Percentiles rank a stretch among this genome's conserved stretches.
phyloP scores from a whole-genome alignment of 169 alveolate species.

The Fabrea salina region DNA sequence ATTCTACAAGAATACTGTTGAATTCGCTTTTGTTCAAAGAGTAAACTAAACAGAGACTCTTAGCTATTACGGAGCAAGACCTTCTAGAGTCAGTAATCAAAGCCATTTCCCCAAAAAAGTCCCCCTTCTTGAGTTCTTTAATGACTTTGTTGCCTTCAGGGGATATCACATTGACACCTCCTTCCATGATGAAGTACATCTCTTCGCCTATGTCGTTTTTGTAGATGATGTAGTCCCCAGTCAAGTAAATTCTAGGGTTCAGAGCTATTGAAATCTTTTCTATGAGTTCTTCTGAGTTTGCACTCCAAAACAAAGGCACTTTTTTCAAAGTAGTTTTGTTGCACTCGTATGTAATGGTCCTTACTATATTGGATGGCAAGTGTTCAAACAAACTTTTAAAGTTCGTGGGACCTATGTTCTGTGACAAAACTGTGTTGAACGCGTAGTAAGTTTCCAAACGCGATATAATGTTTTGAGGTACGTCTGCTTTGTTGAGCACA shows the following conservation, averaged over 20 bases:
- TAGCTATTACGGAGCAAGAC: slow-evolving; percentile 46
- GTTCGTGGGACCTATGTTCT: not conserved
- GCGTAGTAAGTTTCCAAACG: slow-evolving; percentile 19
- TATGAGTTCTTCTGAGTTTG: slow-evolving; percentile 39
- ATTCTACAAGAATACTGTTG: slow-evolving; percentile 32
- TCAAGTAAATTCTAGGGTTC: slow-evolving; percentile 41
- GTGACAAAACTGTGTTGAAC: slow-evolving; percentile 14
- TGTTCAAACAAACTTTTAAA: not conserved
- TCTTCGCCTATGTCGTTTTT: slow-evolving; percentile 60
- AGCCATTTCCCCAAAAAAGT: slow-evolving; percentile 39
- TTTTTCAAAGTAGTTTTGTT: slow-evolving; percentile 33
- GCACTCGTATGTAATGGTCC: slow-evolving; percentile 33
- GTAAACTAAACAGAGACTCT: slow-evolving; percentile 40
- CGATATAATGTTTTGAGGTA: not conserved
- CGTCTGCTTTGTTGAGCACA: not conserved
- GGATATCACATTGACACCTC: slow-evolving; percentile 43
- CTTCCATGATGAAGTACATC: slow-evolving; percentile 62
- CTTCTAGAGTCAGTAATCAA: slow-evolving; percentile 26
- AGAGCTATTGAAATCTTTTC: slow-evolving; percentile 33
- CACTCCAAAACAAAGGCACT: slow-evolving; percentile 38
- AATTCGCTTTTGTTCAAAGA: slow-evolving; percentile 41
- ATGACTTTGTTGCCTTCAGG: slow-evolving; percentile 35
- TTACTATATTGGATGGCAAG: slow-evolving; percentile 38
- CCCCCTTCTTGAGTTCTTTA: slow-evolving; percentile 32
- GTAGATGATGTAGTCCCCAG: slow-evolving; percentile 55